Evolutionary conservation across 305 asterid species (phyloP).

Genomic region (Lippia alba): DNA sequence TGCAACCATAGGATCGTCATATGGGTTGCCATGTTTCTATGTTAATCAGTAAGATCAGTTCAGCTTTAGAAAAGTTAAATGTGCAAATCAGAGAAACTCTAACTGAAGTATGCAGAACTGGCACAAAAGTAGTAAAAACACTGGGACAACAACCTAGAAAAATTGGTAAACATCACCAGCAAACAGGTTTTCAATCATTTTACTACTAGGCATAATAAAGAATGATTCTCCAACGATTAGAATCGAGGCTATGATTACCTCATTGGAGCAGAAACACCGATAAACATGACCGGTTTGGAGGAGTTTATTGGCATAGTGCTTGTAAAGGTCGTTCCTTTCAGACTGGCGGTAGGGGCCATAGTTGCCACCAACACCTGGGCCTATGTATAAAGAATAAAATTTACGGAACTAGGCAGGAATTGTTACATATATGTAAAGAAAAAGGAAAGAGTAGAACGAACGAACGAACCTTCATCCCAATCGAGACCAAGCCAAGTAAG

Average conservation of each 20-base stretch:
- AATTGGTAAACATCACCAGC: neutral
- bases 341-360: conserved; percentile 94
- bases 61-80: neutral
- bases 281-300: conserved; percentile 79
- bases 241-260: conserved; percentile 49
- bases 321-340: conserved; percentile 86
- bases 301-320: conserved; percentile 77
- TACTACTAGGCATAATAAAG: neutral
- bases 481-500: conserved; percentile 93
- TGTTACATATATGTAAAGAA: neutral
- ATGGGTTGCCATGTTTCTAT: neutral
- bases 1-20: neutral
- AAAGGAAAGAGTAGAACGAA: conserved; percentile 20
- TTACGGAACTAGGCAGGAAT: neutral
- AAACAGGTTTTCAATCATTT: neutral
- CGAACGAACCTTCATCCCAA: conserved; percentile 88
- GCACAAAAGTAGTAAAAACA: neutral
- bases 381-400: conserved; percentile 41
- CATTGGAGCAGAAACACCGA: conserved; percentile 91
- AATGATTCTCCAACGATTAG: conserved; percentile 25
- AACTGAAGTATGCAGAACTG: neutral
- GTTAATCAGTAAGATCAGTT: neutral
- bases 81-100: neutral
- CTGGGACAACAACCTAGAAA: neutral
- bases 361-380: conserved; percentile 84